Evolutionary conservation across 2,329 filamentous ascomycete genomes (phyloP), one percentile per base, ranked within the genome.

Genomic region (Botrytis aclada): DNA sequence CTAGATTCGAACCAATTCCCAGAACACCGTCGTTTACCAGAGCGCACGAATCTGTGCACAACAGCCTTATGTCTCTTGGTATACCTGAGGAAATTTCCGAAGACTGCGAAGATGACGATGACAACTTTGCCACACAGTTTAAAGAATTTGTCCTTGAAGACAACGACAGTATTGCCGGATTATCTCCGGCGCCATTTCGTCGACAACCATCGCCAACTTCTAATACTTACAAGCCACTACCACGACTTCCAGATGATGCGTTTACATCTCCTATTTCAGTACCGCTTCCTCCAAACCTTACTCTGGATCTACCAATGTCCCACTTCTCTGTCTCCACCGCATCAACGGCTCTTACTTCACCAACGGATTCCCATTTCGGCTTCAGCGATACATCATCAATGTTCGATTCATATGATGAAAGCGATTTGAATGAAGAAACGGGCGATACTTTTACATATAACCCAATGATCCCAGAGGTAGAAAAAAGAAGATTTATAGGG

Each of bases 61-160:
- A 51, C 5, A 34, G 43, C 16, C 10, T 45, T 20, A 32, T 69
- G 22, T 7, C 65, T 20, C 75, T 85, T 37, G 76, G 77, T 56
- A 85, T 86, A 34, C 83, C 84, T 2, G 83, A 86, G 67, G 84
- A 86, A 71, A 85, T 84, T 54, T 82, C 80, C 12, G 86, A 87
- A 71, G 85, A 86, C 69, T 76, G 58, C 62, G 88, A 89, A 67
- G 87, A 90, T 74, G 88, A 90, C 74, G 88, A 90, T 76, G 87
- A 89, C 75, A 90, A 90, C 81, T 90, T 90, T 77, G 88, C 88
- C n/a, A 85, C 84, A 63, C 74, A 78, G 58, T 54, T 77, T 16
- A 75, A 71, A 63, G 72, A 72, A 54, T 65, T 75, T 10, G 76
- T 75, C 0, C 69, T 78, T 39, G 71, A 72, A 29, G 77, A 78